These are phyloP conservation scores for Argentina anserina DNA, from an alignment of 306 rosid species.

Conservation along the genomic window DNA sequence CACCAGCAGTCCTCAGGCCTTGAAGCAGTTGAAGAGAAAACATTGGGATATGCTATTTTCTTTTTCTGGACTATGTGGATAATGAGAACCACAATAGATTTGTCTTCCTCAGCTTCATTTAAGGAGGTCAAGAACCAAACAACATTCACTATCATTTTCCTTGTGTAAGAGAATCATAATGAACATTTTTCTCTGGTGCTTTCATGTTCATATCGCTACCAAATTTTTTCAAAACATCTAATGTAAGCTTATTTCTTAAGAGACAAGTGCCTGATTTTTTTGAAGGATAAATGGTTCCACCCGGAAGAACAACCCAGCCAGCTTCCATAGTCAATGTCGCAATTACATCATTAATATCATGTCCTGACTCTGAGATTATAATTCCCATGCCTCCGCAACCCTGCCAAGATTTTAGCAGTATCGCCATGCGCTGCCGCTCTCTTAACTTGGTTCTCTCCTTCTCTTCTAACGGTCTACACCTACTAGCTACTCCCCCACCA, in stretches of 20 bases:
- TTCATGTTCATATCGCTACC: background rate
- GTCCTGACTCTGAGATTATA: conserved; percentile 98
- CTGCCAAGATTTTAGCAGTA: conserved; percentile 97
- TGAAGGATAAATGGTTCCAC: conserved; percentile 90
- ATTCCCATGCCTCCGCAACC: conserved; percentile 94
- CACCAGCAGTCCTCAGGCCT: conserved; percentile 64
- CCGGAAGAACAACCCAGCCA: conserved; percentile 99
- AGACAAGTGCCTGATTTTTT: conserved; percentile 71
- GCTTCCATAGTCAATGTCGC: conserved; percentile 95
- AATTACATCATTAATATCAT: conserved; percentile 92
- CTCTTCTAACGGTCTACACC: conserved; percentile 91
- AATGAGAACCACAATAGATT: conserved; percentile 22
- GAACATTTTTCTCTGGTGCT: background rate
- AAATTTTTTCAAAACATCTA: background rate
- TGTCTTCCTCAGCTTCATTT: conserved; percentile 7
- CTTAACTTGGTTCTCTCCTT: conserved; percentile 96
- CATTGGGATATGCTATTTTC: conserved; percentile 23
- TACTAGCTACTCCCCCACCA: conserved; percentile 67
- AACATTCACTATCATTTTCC: background rate
- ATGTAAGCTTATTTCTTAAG: conserved; percentile 13
- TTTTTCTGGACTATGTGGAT: conserved; percentile 42
- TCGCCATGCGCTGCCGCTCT: conserved; percentile 96
- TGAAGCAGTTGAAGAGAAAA: conserved; percentile 53
- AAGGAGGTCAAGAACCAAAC: conserved; percentile 12
- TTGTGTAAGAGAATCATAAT: background rate